Base-by-base conservation (phyloP, 768 basidiomycete genomes). In the Hygrophorus russula region DNA sequence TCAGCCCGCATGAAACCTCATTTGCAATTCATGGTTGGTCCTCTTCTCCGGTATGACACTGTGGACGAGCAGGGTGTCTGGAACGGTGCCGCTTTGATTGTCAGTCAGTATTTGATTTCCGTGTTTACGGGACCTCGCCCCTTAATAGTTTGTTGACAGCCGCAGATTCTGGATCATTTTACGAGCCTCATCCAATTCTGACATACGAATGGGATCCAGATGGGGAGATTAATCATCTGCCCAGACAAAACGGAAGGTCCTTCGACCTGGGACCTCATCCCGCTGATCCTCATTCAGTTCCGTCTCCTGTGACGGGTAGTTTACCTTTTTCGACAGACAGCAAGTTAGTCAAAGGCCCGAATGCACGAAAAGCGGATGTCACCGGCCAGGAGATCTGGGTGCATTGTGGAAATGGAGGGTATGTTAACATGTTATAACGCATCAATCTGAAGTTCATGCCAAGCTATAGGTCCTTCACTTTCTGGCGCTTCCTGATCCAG, bases 401-500 rank as follows among this genome's bases (percentile, higher is more conserved):
- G 5, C 78, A 82, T 56, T 68, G 65, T 11, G 74, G 79, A 17
- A 57, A 59, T 42, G 67, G 69, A 39, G 74, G 78, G 77, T 73
- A 48, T 41, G 73, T 58, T 10, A n/a, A 9, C 10, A 12, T 32
- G 42, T 44, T 11, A 45, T 14, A 42, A 9, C 48, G 36, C 39
- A 30, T 47, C 18, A 40, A 36, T 29, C 24, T 42, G 24, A 37
- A 18, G 20, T 30, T 36, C 32, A 42, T 8, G 33, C 28, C 39
- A 30, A 32, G 27, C 17, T 38, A 24, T 46, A 93, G 91, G 4
- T 82, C 83, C 0, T 91, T 77, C 56, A 89, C 89, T 1, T 99
- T 99, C 66, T 98, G 91, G 86, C 73, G 94, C 42, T 97, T 97
- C 65, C 69, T 80, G 54, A 76, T 97, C 38, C 77, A 81, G 49